Evolutionary conservation across 1,284 basidiomycete species (phyloP).

Genomic region (Austroboletus novae-zelandiae): DNA sequence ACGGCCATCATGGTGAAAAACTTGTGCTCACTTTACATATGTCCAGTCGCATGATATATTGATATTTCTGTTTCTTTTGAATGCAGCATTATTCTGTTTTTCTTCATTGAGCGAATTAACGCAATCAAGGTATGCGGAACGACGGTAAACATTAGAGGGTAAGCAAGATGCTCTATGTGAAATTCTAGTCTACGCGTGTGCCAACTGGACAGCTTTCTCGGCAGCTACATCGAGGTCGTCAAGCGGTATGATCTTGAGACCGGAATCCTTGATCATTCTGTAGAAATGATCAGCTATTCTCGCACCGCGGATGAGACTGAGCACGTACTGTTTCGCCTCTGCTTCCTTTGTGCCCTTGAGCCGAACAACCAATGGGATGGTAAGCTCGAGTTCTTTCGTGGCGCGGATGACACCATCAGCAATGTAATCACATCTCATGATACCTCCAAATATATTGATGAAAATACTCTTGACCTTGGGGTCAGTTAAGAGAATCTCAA

Average conservation of each 20-base stretch:
- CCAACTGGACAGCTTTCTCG: slow-evolving; percentile 78
- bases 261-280: slow-evolving; percentile 90
- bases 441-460: slow-evolving; percentile 96
- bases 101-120: slow-evolving; percentile 4
- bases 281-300: slow-evolving; percentile 10
- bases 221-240: slow-evolving; percentile 87
- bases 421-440: slow-evolving; percentile 98
- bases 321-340: slow-evolving; percentile 88
- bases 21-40: slow-evolving; percentile 21
- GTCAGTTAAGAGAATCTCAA: slow-evolving; percentile 90
- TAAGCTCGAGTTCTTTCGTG: slow-evolving; percentile 85
- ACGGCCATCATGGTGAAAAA: slow-evolving; percentile 41
- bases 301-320: neutral
- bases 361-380: slow-evolving; percentile 89
- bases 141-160: slow-evolving; percentile 17
- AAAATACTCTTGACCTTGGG: slow-evolving; percentile 97
- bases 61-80: slow-evolving; percentile 29
- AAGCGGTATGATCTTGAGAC: slow-evolving; percentile 89
- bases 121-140: slow-evolving; percentile 1
- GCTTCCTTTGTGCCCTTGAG: slow-evolving; percentile 96
- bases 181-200: slow-evolving; percentile 33
- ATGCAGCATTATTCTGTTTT: slow-evolving; percentile 32
- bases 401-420: slow-evolving; percentile 98
- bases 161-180: slow-evolving; percentile 17
- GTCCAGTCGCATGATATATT: slow-evolving; percentile 32